Conservation (phyloP, 1,284 basidiomycete genomes). For the Grifola frondosa region DNA sequence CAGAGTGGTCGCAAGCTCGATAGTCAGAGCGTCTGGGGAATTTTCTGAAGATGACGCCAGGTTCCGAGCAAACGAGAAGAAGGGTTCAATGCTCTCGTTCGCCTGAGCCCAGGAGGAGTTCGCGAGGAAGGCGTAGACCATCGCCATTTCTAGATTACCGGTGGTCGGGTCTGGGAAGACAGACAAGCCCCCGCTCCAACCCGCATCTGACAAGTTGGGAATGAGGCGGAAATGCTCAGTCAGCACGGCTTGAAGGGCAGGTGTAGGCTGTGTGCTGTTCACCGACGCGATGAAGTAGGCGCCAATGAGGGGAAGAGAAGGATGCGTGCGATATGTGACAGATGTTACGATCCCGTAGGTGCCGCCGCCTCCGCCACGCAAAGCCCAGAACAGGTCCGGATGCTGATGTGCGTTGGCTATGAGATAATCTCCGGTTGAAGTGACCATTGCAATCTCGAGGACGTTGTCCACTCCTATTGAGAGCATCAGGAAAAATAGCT, state of each 20-base stretch:
- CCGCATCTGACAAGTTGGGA: slow-evolving; percentile 21
- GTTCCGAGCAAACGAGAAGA: slow-evolving; percentile 28
- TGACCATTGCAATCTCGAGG: slow-evolving; percentile 40
- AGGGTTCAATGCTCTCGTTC: slow-evolving; percentile 33
- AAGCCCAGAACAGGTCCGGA: slow-evolving; percentile 49
- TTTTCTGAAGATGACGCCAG: slow-evolving; percentile 19
- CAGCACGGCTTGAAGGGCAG: slow-evolving; percentile 12
- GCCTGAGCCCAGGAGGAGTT: slow-evolving; percentile 34
- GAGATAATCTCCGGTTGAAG: slow-evolving; percentile 34
- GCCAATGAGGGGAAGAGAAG: slow-evolving; percentile 28
- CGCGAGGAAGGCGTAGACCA: slow-evolving; percentile 23
- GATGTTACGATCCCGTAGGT: slow-evolving; percentile 44
- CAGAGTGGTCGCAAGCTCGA: slow-evolving; percentile 3
- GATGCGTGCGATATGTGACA: slow-evolving; percentile 40
- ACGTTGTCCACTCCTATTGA: slow-evolving; percentile 48
- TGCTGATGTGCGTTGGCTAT: slow-evolving; percentile 38
- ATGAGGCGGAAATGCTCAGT: slow-evolving; percentile 23
- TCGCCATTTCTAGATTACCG: slow-evolving; percentile 2
- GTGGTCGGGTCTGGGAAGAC: not conserved
- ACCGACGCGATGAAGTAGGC: slow-evolving; percentile 23
- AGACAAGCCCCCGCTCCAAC: slow-evolving; percentile 24
- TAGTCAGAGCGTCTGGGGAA: slow-evolving; percentile 17
- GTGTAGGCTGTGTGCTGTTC: slow-evolving; percentile 12
- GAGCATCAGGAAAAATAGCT: slow-evolving; percentile 6
- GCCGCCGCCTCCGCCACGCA: slow-evolving; percentile 50